Evolutionary conservation across 768 basidiomycete species (phyloP).

Genomic region (Candolleomyces efflorescens): DNA sequence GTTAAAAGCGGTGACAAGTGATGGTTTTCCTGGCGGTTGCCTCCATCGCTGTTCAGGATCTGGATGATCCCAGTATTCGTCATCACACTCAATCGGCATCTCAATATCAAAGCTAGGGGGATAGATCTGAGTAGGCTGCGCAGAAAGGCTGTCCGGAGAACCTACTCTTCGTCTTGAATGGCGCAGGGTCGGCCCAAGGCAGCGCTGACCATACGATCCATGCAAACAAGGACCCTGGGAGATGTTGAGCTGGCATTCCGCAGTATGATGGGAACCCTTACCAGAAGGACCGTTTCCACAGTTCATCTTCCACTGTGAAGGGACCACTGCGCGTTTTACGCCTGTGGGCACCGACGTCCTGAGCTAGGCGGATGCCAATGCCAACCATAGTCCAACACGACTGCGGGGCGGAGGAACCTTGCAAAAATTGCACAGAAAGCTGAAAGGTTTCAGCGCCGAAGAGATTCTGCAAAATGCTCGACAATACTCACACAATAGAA

Average conservation of each 20-base stretch:
- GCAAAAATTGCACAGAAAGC: slow-evolving; percentile 52
- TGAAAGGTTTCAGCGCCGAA: slow-evolving; percentile 16
- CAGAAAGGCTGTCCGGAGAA: not conserved
- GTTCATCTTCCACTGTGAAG: slow-evolving; percentile 56
- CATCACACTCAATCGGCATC: slow-evolving; percentile 58
- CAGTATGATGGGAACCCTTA: slow-evolving; percentile 15
- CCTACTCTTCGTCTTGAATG: slow-evolving; percentile 78
- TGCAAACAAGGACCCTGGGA: slow-evolving; percentile 47
- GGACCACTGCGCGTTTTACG: slow-evolving; percentile 28
- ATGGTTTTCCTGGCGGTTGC: slow-evolving; percentile 64
- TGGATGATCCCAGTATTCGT: slow-evolving; percentile 64
- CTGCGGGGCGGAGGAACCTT: slow-evolving; percentile 57
- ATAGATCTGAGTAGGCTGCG: not conserved
- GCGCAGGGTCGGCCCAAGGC: slow-evolving; percentile 70
- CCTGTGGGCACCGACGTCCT: slow-evolving; percentile 76
- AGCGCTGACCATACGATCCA: slow-evolving; percentile 49
- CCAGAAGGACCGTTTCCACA: slow-evolving; percentile 75
- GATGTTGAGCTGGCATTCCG: not conserved
- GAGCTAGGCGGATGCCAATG: slow-evolving; percentile 67
- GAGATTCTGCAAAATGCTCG: not conserved
- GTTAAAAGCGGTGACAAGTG: slow-evolving; percentile 51
- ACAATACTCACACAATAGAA: slow-evolving; percentile 45
- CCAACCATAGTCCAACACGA: slow-evolving; percentile 69
- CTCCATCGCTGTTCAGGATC: slow-evolving; percentile 59
- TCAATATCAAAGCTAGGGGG: slow-evolving; percentile 69